Percentiles rank a stretch among this genome's conserved stretches.
Evolutionary conservation across 768 basidiomycete genomes (phyloP).

Genomic region (Mycena sanguinolenta): DNA sequence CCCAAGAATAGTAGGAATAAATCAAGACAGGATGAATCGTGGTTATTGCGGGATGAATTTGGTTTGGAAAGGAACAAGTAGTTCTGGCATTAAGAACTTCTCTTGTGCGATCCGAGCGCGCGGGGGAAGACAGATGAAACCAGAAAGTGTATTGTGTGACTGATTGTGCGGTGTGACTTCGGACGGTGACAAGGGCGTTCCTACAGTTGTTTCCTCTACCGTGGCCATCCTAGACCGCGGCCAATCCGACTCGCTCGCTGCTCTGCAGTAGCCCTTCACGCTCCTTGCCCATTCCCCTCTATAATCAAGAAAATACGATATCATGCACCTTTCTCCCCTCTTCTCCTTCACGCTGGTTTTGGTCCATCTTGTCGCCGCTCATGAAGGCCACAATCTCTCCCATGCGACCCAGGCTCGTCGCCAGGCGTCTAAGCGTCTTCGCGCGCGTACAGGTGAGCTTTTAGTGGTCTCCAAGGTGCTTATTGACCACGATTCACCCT

Average conservation of each 20-base stretch:
- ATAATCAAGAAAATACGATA: background rate
- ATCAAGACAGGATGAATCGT: no score
- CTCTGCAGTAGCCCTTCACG: conserved; percentile 20
- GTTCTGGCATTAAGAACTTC: no score
- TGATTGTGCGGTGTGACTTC: no score
- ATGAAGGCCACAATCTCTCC: conserved; percentile 37
- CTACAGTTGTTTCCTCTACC: no score
- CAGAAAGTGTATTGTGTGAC: no score
- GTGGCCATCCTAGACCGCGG: background rate
- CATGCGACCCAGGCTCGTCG: conserved; percentile 21
- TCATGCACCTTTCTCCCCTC: conserved; percentile 33
- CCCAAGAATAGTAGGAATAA: no score
- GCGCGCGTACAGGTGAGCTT: background rate
- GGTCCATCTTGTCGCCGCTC: conserved; percentile 35
- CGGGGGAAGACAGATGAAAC: no score
- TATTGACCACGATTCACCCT: background rate
- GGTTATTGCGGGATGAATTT: no score
- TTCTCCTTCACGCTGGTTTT: conserved; percentile 30
- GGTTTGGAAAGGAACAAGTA: no score
- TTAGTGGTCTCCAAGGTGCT: background rate
- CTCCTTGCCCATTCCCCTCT: conserved; percentile 10
- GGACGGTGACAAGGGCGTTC: no score
- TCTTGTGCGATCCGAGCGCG: no score
- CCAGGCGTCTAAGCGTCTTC: background rate
- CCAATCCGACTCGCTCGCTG: conserved; percentile 14